Base-by-base conservation (phyloP, 2,329 filamentous ascomycete species). In the Lecanosticta acicola region DNA sequence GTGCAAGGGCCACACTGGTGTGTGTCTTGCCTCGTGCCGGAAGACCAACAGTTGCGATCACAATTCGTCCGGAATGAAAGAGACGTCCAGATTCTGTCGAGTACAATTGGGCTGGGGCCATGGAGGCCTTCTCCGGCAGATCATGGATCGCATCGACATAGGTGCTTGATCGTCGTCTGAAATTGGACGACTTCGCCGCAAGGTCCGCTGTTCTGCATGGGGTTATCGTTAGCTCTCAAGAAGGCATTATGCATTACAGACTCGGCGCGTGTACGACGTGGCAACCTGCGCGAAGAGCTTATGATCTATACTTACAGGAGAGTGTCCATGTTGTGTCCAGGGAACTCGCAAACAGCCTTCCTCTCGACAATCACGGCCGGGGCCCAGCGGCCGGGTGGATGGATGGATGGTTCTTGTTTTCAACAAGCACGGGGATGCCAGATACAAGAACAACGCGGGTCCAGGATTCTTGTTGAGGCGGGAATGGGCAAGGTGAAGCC, bases 81-180 rank as follows among this genome's bases (percentile, higher is more conserved):
- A 98, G 81, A 34, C 93, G 82, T 39, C 93, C 93, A 39, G 91
- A 97, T 78, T 97, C 94, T 43, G 93, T 98, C 67, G 89, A 96
- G 73, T 98, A 98, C 37, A 98, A 78, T 71, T 98, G 93, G 57
- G 93, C 93, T 21, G 93, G 93, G 3, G 93, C 93, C 79, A 94
- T 80, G 58, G 91, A 80, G 48, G 78, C 76, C 60, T 88, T 88
- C 64, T 90, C 85, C 7, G 87, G 81, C 43, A 94, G 77, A 73
- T 97, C 91, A 70, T 97, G 91, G 60, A 97, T 96, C 55, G 87
- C 91, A 75, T 97, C 93, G 60, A 96, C 90, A 66, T 94, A 95
- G 32, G 90, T 96, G 57, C 89, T 96, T 59, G 91, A 96, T 70
- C 88, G 87, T 60, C 93, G 84, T 54, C 90, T 84, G 66, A 94